phyloP scores from a whole-genome alignment of 2,329 filamentous ascomycete genomes.

The Rhynchosporium graminicola region DNA sequence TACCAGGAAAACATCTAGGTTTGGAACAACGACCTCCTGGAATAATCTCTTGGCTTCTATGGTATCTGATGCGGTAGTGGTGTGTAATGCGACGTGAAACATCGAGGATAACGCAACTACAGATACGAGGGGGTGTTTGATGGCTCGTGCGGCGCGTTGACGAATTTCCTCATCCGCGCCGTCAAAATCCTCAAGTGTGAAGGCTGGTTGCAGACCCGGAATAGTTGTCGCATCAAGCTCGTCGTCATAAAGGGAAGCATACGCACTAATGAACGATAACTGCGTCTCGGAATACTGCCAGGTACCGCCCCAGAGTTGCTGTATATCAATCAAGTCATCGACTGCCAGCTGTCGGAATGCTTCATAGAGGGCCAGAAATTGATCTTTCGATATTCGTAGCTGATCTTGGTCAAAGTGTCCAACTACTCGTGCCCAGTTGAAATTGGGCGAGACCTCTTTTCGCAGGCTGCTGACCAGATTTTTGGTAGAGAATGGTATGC shows the following conservation, averaged over 20 bases:
- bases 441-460: constrained; percentile 61
- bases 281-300: constrained; percentile 89
- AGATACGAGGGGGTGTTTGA: constrained; percentile 85
- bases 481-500: constrained; percentile 53
- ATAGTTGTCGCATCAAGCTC: constrained; percentile 84
- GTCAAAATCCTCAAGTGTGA: constrained; percentile 65
- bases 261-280: constrained; percentile 89
- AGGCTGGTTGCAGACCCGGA: constrained; percentile 76
- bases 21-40: constrained; percentile 68
- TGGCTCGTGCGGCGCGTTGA: constrained; percentile 63
- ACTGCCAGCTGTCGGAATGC: constrained; percentile 73
- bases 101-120: constrained; percentile 76
- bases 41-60: constrained; percentile 66
- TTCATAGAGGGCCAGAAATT: constrained; percentile 81
- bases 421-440: constrained; percentile 73
- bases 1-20: constrained; percentile 76
- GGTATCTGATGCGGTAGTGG: constrained; percentile 60
- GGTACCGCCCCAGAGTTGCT: constrained; percentile 82
- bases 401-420: constrained; percentile 78
- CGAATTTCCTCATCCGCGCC: constrained; percentile 61
- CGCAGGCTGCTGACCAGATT: constrained; percentile 63
- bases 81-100: constrained; percentile 64
- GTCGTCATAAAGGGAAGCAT: constrained; percentile 71
- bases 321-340: constrained; percentile 73
- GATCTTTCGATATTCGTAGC: constrained; percentile 72